A percentile compares a stretch with the other conserved stretches of the same genome.
These are phyloP conservation scores for Camellia sinensis DNA, from an alignment of 148 eudicot species.

Conservation along the genomic window DNA sequence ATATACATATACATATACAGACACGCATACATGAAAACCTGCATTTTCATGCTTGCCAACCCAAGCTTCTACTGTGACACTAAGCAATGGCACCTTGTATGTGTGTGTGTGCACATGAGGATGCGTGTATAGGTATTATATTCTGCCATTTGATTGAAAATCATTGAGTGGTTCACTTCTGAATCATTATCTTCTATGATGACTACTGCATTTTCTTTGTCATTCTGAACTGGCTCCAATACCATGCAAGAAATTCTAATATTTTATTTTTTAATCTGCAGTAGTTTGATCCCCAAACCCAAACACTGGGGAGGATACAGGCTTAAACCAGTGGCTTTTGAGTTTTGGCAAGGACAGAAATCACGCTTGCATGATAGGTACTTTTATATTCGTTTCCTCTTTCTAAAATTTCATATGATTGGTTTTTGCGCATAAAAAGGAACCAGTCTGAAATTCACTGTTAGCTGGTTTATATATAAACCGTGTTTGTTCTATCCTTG, in stretches of 20 bases:
- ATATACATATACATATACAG: neutral
- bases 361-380: conserved; percentile 99
- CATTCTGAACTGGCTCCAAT: neutral
- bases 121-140: too few relatives aligned
- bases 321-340: conserved; percentile 70
- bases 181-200: too few relatives aligned
- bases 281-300: conserved; percentile 87
- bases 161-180: too few relatives aligned
- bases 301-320: conserved; percentile 94
- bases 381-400: conserved; percentile 4
- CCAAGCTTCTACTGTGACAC: too few relatives aligned
- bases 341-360: conserved; percentile 99
- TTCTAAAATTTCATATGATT: neutral
- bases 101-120: too few relatives aligned
- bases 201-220: neutral
- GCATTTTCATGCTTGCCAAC: too few relatives aligned
- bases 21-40: too few relatives aligned
- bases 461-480: too few relatives aligned
- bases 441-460: neutral
- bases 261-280: conserved; percentile 28
- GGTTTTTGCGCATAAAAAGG: neutral
- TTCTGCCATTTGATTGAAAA: too few relatives aligned
- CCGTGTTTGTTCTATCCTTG: neutral
- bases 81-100: too few relatives aligned
- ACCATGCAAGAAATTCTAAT: neutral